Evolutionary conservation across 495 filamentous ascomycete genomes (phyloP), one percentile per base, ranked within the genome.

Genomic region (Durotheca rogersii): DNA sequence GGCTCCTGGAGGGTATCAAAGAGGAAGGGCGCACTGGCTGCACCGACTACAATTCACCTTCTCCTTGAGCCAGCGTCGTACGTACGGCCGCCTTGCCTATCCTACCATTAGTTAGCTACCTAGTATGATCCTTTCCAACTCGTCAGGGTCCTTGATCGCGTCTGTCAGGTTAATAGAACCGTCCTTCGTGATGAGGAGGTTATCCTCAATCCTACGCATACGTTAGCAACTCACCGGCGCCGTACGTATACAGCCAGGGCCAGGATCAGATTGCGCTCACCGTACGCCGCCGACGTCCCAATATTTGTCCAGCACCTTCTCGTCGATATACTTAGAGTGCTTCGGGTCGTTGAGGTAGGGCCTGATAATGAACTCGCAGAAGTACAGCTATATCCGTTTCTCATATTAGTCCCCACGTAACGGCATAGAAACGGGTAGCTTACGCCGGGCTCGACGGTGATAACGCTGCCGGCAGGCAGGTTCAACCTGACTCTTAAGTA

Each of bases 371-470:
- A 92, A 97, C 33, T 81, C 78, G 67, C 91, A 95, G 65, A 97
- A 99, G 65, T 96, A 96, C 41, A 95, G 84, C 81, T 84, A n/a
- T 19, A 6, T 64, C 61, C 58, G 35, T 37, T 17, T 25, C 7
- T 4, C 47, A 19, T 47, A 41, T 17, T 17, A n/a, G 20, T 32
- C 15, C 12, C 18, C 9, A 25, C 1, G 20, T 12, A 11, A 35
- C n/a, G 6, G 6, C 15, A 11, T 16, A 39, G 17, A 21, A 1
- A 10, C 0, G 19, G n/a, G 35, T 17, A n/a, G 66, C 82, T 68
- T 75, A 87, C 82, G 19, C 90, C 90, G 34, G 91, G 90, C 69
- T 96, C 91, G 30, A 95, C 90, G 14, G 91, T 96, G 47, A 96
- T 81, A 11, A 96, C 86, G 33, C 83, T 83, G 16, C 85, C 84